A percentile compares a stretch with the other conserved stretches of the same genome.
These are phyloP conservation scores for Obba rivulosa DNA, from an alignment of 768 basidiomycete species.

Conservation along the genomic window DNA sequence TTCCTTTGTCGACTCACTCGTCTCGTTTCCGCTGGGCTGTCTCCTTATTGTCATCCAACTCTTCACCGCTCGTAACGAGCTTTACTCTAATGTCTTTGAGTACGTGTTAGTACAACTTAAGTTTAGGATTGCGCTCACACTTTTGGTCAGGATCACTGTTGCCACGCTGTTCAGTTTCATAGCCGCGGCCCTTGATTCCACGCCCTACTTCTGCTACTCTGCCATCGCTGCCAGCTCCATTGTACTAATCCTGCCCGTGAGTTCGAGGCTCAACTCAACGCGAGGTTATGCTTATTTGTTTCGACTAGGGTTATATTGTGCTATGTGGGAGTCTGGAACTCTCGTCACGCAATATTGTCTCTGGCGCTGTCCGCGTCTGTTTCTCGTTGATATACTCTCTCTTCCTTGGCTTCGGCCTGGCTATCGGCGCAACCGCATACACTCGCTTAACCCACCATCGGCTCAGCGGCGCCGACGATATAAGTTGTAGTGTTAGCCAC, in stretches of 20 bases:
- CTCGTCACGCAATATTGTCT: slow-evolving; percentile 73
- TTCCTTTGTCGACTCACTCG: slow-evolving; percentile 70
- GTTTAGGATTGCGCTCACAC: background rate
- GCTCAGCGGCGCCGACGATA: slow-evolving; percentile 52
- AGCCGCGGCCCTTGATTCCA: slow-evolving; percentile 60
- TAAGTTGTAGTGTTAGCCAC: slow-evolving; percentile 55
- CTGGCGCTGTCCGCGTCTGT: slow-evolving; percentile 80
- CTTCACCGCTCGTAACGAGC: slow-evolving; percentile 65
- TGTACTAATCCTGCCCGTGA: slow-evolving; percentile 73
- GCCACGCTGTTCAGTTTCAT: slow-evolving; percentile 77
- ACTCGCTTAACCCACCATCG: slow-evolving; percentile 43
- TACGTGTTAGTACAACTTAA: slow-evolving; percentile 22
- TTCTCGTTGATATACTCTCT: slow-evolving; percentile 78
- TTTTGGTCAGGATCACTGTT: slow-evolving; percentile 57
- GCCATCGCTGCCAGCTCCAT: slow-evolving; percentile 73
- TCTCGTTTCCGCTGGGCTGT: slow-evolving; percentile 70
- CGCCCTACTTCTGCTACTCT: slow-evolving; percentile 75
- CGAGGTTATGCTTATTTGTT: slow-evolving; percentile 1
- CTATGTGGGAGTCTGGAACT: slow-evolving; percentile 73
- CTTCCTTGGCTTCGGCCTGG: slow-evolving; percentile 72
- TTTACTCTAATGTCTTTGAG: slow-evolving; percentile 81
- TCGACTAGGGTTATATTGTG: slow-evolving; percentile 53
- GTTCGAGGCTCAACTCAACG: slow-evolving; percentile 13
- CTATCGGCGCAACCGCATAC: slow-evolving; percentile 72
- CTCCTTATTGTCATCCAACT: slow-evolving; percentile 71